Conservation (phyloP, 306 rosid species). For the Arachis stenosperma region DNA sequence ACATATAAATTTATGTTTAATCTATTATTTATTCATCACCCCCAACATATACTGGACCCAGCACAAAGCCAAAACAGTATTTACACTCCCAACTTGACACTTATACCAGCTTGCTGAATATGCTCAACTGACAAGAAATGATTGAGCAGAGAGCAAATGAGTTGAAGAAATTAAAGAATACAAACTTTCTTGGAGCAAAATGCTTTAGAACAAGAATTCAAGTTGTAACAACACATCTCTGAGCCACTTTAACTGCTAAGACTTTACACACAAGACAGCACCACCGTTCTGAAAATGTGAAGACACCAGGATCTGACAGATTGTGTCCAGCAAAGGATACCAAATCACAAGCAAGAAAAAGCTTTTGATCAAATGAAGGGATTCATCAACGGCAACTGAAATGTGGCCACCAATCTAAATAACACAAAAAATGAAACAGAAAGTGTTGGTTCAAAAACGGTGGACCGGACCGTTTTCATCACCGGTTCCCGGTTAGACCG, state of each 20-base stretch:
- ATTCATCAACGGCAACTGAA: too few relatives aligned
- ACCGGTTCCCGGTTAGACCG: too few relatives aligned
- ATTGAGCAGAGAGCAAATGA: conserved; percentile 15
- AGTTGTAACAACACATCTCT: conserved; percentile 27
- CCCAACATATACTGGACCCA: too few relatives aligned
- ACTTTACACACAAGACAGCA: conserved; percentile 35
- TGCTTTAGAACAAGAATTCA: background rate
- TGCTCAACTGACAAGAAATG: conserved; percentile 2
- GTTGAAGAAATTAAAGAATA: conserved; percentile 6
- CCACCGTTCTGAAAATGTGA: conserved; percentile 3
- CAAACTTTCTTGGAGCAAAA: conserved; percentile 21
- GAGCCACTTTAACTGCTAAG: conserved; percentile 38
- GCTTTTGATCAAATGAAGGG: conserved; percentile 25
- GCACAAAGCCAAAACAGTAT: too few relatives aligned
- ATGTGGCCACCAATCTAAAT: too few relatives aligned
- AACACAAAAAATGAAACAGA: too few relatives aligned
- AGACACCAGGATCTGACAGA: conserved; percentile 29
- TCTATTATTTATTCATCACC: too few relatives aligned
- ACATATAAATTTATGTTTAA: too few relatives aligned
- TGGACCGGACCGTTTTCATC: too few relatives aligned
- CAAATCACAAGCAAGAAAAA: conserved; percentile 27
- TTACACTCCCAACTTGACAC: background rate
- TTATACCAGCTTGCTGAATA: conserved; percentile 6
- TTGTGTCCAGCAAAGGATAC: conserved; percentile 26
- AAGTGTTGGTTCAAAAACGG: too few relatives aligned